These are phyloP conservation scores for Rachicladosporium sp. DNA, from an alignment of 2,329 filamentous ascomycete species.

Conservation along the genomic window DNA sequence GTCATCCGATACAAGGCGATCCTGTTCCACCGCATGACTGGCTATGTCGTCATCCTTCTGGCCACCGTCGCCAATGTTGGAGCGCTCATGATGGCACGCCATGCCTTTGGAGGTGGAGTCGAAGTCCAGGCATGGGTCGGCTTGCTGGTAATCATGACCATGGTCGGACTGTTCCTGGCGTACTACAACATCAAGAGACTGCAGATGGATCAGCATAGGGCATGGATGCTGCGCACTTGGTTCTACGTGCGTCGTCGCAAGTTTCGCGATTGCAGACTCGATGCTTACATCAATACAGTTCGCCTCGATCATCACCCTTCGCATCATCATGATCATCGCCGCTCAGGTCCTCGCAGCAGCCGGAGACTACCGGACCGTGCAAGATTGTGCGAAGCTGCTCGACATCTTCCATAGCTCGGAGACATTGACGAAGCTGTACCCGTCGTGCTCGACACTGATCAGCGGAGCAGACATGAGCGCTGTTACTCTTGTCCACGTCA, in stretches of 20 bases:
- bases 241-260: constrained; percentile 7
- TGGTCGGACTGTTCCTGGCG: constrained; percentile 34
- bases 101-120: constrained; percentile 42
- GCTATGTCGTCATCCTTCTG: constrained; percentile 42
- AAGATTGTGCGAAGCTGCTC: constrained; percentile 4
- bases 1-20: constrained; percentile 35
- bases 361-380: constrained; percentile 18
- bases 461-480: constrained; percentile 26
- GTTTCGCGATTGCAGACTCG: not conserved
- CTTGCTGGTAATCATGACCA: constrained; percentile 34
- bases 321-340: constrained; percentile 36
- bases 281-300: not conserved
- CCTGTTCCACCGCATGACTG: constrained; percentile 47
- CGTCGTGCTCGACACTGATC: constrained; percentile 26
- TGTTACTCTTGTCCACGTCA: constrained; percentile 17
- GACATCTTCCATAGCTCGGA: constrained; percentile 25
- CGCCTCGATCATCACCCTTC: constrained; percentile 40
- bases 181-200: constrained; percentile 46
- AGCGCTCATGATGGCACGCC: constrained; percentile 41
- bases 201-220: constrained; percentile 51
- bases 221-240: constrained; percentile 47
- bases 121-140: constrained; percentile 37
- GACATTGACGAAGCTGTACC: constrained; percentile 26
- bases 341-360: constrained; percentile 28
- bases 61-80: constrained; percentile 35